Base-by-base conservation (phyloP, 2,329 filamentous ascomycete genomes). In the Trichoderma cornu-damae region DNA sequence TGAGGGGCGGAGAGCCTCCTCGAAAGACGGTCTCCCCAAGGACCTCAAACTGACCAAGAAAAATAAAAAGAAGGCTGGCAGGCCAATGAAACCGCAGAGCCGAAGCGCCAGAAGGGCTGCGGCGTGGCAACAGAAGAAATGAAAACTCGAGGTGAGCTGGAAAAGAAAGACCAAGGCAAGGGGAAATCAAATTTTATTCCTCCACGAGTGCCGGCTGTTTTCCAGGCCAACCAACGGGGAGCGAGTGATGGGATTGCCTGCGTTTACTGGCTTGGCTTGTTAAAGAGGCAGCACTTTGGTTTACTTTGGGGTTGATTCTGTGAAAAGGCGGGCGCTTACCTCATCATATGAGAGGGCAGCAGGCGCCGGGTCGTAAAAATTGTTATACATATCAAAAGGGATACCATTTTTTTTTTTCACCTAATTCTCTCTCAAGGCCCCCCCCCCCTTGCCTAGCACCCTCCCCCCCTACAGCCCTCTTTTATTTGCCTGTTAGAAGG, bases 1-100 rank as follows among this genome's bases (percentile, higher is more conserved):
- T 65, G 90, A 95, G 70, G 90, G 90, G 0, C 85, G 87, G 61
- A 80, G 90, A 54, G 89, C 89, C 8, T 89, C 81, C 55, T 75
- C 79, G 30, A 86, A 79, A 58, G 83, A 86, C 60, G 86, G 82
- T 4, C 85, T 78, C 65, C 83, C 83, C 38, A 86, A 75, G 70
- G 83, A 83, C 65, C 69, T 83, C 60, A 86, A 79, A 69, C 72
- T 86, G 34, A 79, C 80, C 9, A 82, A 82, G 62, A 82, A 81
- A 65, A 70, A 69, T 61, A 83, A 79, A 67, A 73, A 68, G 20
- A 75, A 74, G 65, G 74, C 26, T 12, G 44, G 73, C 14, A 70
- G 68, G 62, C 62, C 60, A 58, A 72, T 60, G 63, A 71, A 69
- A 53, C 72, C 74, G 6, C 69, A 71, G 58, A 71, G 67, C 34